A percentile compares a stretch with the other conserved stretches of the same genome.
Evolutionary conservation across 805 yeast genomes (phyloP).

Genomic region (Yueomyces sinensis): DNA sequence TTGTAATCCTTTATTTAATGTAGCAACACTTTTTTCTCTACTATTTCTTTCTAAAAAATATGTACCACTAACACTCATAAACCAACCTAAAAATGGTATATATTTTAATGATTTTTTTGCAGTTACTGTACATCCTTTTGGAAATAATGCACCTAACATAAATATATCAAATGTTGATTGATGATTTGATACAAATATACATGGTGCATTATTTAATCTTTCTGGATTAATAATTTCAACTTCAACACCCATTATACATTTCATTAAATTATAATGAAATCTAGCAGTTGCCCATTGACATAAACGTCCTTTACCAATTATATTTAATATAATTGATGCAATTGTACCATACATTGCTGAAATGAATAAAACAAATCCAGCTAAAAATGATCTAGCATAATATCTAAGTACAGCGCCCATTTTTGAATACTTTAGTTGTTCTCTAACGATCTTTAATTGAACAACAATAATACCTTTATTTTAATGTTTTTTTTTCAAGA

Average conservation of each 20-base stretch:
- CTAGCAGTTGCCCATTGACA: conserved; percentile 88
- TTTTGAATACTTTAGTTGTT: too few relatives aligned
- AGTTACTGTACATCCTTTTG: conserved; percentile 80
- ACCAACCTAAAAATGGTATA: conserved; percentile 93
- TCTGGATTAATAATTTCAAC: conserved; percentile 59
- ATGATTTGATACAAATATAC: conserved; percentile 75
- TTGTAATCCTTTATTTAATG: conserved; percentile 57
- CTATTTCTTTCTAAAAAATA: conserved; percentile 78
- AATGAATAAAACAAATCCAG: conserved; percentile 37
- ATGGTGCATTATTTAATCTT: conserved; percentile 48
- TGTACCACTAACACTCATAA: conserved; percentile 83
- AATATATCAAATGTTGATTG: conserved; percentile 82
- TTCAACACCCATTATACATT: conserved; percentile 52
- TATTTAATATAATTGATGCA: conserved; percentile 52
- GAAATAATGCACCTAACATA: conserved; percentile 72
- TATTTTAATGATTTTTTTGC: conserved; percentile 76
- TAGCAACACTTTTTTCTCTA: conserved; percentile 59
- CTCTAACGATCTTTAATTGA: too few relatives aligned
- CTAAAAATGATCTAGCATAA: conserved; percentile 41
- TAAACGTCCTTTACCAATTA: conserved; percentile 62
- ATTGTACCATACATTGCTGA: conserved; percentile 68
- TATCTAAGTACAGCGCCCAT: conserved; percentile 19
- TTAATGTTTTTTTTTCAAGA: too few relatives aligned
- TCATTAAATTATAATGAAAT: conserved; percentile 53
- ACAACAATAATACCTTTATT: too few relatives aligned